These are phyloP conservation scores for Pythium grandisporangium DNA, from an alignment of 352 stramenopile genomes.

Conservation along the genomic window DNA sequence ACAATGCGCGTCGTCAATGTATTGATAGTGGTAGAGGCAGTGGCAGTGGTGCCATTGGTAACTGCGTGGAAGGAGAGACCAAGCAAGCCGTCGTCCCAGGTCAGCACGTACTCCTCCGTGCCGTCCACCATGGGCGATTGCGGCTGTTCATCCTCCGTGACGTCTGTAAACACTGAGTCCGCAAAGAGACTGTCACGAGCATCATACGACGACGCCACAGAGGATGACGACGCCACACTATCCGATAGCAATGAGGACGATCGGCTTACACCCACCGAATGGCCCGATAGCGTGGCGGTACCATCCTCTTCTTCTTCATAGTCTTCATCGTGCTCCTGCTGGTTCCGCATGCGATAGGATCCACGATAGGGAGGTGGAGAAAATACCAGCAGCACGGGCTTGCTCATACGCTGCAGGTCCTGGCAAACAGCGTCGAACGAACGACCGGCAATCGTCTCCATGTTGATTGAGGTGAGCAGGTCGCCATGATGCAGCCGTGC, in stretches of 20 bases:
- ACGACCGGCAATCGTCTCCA: constrained; percentile 13
- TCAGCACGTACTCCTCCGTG: constrained; percentile 21
- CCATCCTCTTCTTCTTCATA: no score
- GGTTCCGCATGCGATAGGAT: background rate
- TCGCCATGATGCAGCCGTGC: constrained; percentile 31
- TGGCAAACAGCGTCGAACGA: constrained; percentile 22
- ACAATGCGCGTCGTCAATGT: constrained; percentile 17
- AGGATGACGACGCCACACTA: constrained; percentile 4
- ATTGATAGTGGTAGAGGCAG: no score
- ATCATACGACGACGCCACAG: constrained; percentile 4
- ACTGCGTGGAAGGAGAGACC: constrained; percentile 32
- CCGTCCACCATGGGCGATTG: background rate
- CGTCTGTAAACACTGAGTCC: no score
- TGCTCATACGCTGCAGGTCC: constrained; percentile 22
- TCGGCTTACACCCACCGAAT: no score
- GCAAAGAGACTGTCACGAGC: background rate
- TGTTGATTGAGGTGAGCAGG: constrained; percentile 44
- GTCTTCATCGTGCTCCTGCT: no score
- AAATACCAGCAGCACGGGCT: constrained; percentile 47
- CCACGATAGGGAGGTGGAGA: constrained; percentile 11
- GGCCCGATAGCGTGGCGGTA: background rate
- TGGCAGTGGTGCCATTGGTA: no score
- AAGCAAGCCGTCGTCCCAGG: constrained; percentile 26
- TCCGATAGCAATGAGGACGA: background rate
- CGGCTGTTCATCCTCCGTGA: no score